Evolutionary conservation across 2,329 filamentous ascomycete genomes (phyloP), one percentile per base, ranked within the genome.

Genomic region (Colletotrichum horii): DNA sequence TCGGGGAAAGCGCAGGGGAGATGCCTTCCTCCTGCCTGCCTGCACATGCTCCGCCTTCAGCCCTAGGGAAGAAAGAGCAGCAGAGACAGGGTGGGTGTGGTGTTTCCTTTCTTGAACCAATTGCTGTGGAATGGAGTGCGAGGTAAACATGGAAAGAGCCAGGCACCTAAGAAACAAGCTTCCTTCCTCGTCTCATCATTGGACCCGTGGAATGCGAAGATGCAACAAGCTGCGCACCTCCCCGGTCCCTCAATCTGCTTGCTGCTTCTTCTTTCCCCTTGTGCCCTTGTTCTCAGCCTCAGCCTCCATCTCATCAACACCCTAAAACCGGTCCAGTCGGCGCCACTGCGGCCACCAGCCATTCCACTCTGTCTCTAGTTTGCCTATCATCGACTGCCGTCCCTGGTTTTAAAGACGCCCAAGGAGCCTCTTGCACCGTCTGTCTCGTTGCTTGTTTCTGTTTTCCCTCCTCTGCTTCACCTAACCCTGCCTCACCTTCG

Each of bases 1-100:
- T 72, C 36, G 64, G 70, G 64, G 65, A 68, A 48, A 68, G 70
- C 70, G 70, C 70, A 68, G 34, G 70, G 70, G 70, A 28, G 34
- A 22, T 14, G 34, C 32, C 60, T 22, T 62, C n/a, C 60, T 28
- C 22, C 28, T n/a, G 56, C 34, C 26, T 48, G 48, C n/a, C 52
- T 60, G 24, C 55, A 19, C 28, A 3, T 55, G 61, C 72, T 66
- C 68, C 34, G 72, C 68, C 72, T 61, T 75, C 72, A 75, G 72
- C 72, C 68, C 68, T 74, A 52, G 56, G 66, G 32, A 15, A 52
- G 66, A 43, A 43, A 68, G 48, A 58, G 8, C 8, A 38, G 14
- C 48, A 43, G 43, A 30, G 32, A 14, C 15, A 58, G 19, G 11
- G 24, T 52, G 28, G 1, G 52, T 1, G n/a, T 52, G n/a, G 43